These are phyloP conservation scores for Penicillium sp. DNA, from an alignment of 2,329 filamentous ascomycete genomes.

Conservation along the genomic window DNA sequence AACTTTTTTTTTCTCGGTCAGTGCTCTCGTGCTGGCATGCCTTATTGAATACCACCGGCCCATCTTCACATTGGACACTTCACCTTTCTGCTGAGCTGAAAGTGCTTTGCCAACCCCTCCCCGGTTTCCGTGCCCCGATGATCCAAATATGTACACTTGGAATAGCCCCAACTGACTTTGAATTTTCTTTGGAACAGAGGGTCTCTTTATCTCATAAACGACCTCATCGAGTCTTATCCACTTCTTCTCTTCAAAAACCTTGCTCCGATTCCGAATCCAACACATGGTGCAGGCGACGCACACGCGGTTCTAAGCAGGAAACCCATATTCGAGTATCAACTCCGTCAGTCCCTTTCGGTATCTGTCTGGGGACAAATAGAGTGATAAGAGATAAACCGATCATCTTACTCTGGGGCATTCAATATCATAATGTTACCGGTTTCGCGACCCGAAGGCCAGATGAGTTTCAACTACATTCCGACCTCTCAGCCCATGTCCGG, in stretches of 20 bases:
- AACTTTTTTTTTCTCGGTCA: background rate
- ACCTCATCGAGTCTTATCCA: background rate
- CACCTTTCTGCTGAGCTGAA: background rate
- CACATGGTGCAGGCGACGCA: conserved; percentile 27
- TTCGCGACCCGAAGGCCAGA: conserved; percentile 75
- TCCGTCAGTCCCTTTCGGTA: conserved; percentile 6
- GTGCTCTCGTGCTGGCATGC: background rate
- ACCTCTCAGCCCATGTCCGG: conserved; percentile 69
- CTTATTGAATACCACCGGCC: background rate
- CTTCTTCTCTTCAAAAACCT: background rate
- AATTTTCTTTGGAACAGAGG: background rate
- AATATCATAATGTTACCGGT: conserved; percentile 89
- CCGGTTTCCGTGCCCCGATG: conserved; percentile 4
- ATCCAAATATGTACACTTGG: conserved; percentile 4
- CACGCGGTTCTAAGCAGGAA: conserved; percentile 20
- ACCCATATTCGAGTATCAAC: conserved; percentile 12
- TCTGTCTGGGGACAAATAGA: conserved; percentile 11
- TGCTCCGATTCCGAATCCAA: conserved; percentile 5
- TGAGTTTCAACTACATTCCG: conserved; percentile 78
- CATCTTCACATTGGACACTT: background rate
- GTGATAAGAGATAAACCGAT: conserved; percentile 11
- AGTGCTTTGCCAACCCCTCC: conserved; percentile 22
- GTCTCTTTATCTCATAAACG: background rate
- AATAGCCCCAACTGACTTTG: conserved; percentile 11
- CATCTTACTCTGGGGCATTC: conserved; percentile 20